phyloP scores from a whole-genome alignment of 2,329 filamentous ascomycete genomes.

The Phialemoniopsis sp. region DNA sequence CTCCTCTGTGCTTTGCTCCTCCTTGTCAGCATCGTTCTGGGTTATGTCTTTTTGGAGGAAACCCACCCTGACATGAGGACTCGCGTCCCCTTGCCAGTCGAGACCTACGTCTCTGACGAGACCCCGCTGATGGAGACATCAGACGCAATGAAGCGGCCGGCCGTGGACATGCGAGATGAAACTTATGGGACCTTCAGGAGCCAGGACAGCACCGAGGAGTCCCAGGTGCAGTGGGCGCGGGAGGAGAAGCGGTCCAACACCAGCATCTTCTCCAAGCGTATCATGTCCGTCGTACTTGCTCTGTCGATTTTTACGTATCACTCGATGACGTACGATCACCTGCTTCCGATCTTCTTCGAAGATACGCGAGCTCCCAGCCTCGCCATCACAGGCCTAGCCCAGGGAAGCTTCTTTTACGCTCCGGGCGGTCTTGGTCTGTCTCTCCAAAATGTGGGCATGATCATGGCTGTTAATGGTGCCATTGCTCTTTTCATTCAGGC shows the following conservation, averaged over 20 bases:
- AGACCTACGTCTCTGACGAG: constrained; percentile 55
- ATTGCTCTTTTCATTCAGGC: constrained; percentile 72
- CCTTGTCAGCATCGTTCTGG: constrained; percentile 71
- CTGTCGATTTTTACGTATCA: constrained; percentile 91
- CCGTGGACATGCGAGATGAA: constrained; percentile 71
- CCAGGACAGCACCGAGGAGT: constrained; percentile 39
- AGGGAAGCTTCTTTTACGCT: constrained; percentile 43
- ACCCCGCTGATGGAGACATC: constrained; percentile 74
- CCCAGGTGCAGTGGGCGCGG: constrained; percentile 3
- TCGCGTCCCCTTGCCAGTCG: constrained; percentile 36
- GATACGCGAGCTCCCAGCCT: constrained; percentile 50
- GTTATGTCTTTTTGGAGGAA: constrained; percentile 80
- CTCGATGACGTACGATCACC: constrained; percentile 90
- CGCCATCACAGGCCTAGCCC: constrained; percentile 11
- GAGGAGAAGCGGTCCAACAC: constrained; percentile 17
- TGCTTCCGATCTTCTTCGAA: constrained; percentile 90
- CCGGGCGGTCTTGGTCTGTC: constrained; percentile 61
- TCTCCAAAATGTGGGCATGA: constrained; percentile 27
- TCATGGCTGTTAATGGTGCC: constrained; percentile 38
- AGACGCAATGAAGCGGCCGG: constrained; percentile 67
- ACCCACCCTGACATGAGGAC: constrained; percentile 82
- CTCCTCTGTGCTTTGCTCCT: constrained; percentile 76
- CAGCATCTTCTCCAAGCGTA: constrained; percentile 52
- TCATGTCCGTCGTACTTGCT: constrained; percentile 74
- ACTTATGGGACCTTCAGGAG: constrained; percentile 69